These are phyloP conservation scores for Symbiodinium pilosum DNA, from an alignment of 73 alveolate species.

Conservation along the genomic window DNA sequence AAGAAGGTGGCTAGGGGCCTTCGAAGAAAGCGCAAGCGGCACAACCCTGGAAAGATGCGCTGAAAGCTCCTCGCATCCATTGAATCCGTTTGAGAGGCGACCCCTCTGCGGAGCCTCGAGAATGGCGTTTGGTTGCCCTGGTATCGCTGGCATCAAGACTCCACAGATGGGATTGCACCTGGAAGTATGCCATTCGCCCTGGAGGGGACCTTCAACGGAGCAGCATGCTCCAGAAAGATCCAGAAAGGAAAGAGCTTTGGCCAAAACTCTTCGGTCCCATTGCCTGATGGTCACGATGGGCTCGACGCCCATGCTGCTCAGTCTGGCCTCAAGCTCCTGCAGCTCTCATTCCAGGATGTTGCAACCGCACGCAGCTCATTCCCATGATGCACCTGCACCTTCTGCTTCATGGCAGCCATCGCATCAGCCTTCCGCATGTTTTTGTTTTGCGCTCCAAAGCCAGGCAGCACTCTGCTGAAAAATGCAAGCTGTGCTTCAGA, in stretches of 20 bases:
- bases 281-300: conserved; percentile 50
- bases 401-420: conserved; percentile 16
- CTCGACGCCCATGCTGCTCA: conserved; percentile 52
- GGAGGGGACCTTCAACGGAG: conserved; percentile 27
- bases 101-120: conserved; percentile 61
- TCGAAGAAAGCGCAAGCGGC: too few relatives aligned
- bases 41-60: too few relatives aligned
- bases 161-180: not conserved
- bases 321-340: conserved; percentile 55
- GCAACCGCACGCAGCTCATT: not conserved
- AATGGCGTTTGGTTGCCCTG: not conserved
- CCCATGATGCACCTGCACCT: conserved; percentile 28
- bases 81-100: conserved; percentile 74
- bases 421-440: not conserved
- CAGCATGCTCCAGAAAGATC: not conserved
- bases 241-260: not conserved
- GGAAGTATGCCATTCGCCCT: conserved; percentile 59
- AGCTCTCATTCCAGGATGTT: not conserved
- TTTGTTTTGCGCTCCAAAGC: too few relatives aligned
- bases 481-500: not conserved
- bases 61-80: conserved; percentile 48
- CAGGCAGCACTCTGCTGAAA: not conserved
- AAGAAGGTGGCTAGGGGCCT: too few relatives aligned
- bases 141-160: not conserved
- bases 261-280: not conserved